A percentile compares a stretch with the other conserved stretches of the same genome.
These are phyloP conservation scores for Gastrolobium bilobum DNA, from an alignment of 306 rosid species.

Conservation along the genomic window DNA sequence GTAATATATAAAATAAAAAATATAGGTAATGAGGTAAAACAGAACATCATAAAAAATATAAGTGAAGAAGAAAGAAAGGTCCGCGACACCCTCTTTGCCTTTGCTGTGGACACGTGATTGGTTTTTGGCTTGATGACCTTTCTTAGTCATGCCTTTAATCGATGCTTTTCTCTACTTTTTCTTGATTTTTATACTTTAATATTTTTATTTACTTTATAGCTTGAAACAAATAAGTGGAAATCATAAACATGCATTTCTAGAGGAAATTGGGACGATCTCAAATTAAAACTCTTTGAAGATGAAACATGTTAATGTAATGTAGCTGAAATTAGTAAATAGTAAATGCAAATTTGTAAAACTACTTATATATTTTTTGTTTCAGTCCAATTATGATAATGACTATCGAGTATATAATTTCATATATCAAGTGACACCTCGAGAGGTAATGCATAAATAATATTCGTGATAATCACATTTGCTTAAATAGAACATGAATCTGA, in stretches of 20 bases:
- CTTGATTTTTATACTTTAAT: background rate
- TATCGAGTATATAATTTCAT: no score
- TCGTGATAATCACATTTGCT: no score
- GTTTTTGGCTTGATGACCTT: conserved; percentile 34
- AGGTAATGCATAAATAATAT: no score
- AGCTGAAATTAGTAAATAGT: background rate
- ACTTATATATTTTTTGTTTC: background rate
- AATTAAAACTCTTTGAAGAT: background rate
- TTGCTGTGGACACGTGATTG: conserved; percentile 35
- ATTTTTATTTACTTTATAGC: background rate
- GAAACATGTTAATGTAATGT: background rate
- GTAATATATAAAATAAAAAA: background rate
- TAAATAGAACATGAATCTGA: no score
- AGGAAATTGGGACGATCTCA: background rate
- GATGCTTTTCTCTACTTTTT: conserved; percentile 21
- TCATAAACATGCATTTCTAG: background rate
- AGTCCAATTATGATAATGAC: background rate
- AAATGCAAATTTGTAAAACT: background rate
- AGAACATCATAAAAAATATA: background rate
- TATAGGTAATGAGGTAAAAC: background rate
- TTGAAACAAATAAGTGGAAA: background rate
- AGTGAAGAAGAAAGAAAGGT: background rate
- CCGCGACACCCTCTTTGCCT: background rate
- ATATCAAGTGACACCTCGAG: no score
- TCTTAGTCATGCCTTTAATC: conserved; percentile 40